Conservation (phyloP, 208 protist genomes). For the Leishmania aethiopica region DNA sequence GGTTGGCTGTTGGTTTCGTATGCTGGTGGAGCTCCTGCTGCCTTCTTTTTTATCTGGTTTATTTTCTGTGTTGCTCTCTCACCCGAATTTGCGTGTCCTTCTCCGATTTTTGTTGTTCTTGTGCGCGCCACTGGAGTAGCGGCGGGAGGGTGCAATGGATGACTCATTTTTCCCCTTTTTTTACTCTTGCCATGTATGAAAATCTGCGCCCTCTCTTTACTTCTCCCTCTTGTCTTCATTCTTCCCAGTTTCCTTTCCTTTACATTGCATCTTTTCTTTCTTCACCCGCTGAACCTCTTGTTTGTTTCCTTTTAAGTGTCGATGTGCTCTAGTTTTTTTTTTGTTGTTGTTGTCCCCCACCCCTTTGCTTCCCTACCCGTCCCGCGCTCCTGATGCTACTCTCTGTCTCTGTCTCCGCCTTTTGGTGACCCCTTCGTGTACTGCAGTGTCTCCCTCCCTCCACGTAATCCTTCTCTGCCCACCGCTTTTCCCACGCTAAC, state of each 20-base stretch:
- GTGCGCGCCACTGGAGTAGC: background rate
- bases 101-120: background rate
- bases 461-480: background rate
- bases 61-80: background rate
- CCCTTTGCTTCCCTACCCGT: too few relatives aligned
- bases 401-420: background rate
- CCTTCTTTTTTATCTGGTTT: background rate
- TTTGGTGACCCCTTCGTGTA: background rate
- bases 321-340: background rate
- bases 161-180: background rate
- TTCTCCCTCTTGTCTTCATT: background rate
- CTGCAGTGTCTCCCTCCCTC: background rate
- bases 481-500: background rate
- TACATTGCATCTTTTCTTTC: background rate
- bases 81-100: background rate
- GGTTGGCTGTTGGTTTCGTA: too few relatives aligned
- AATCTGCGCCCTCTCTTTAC: background rate
- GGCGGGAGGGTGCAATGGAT: background rate
- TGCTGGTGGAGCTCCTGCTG: background rate
- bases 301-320: background rate
- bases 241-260: background rate
- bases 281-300: background rate
- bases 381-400: background rate
- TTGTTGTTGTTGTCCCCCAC: background rate
- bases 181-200: background rate